Base-by-base conservation (phyloP, 78 protist genomes). In the Dictyostelium intermedium region DNA sequence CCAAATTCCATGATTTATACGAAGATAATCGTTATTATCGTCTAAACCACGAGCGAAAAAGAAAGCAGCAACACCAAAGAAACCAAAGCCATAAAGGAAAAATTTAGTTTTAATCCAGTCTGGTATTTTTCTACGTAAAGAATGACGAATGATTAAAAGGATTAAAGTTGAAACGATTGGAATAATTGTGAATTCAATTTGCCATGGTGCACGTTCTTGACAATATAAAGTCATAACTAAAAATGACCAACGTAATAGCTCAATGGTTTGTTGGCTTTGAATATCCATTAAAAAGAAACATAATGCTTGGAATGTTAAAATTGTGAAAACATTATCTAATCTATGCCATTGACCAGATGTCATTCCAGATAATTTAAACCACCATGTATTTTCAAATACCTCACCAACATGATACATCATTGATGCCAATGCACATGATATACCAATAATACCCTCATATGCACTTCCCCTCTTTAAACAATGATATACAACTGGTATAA, bases 381-480 rank as follows among this genome's bases (percentile, higher is more conserved):
- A 89, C 60, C 66, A 27, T 20, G 85, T 80, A 83, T 89, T 41
- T 34, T 89, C 94, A 34, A 79, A 89, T 1, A 89, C 83, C 79
- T 89, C 94, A 14, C 94, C 94, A 50, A 89, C 50, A 39, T 89
- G 94, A 80, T 89, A 89, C 94, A 89, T 80, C 94, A 89, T 89
- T 35, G 87, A 80, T 41, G 83, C 69, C 0, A 89, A 4, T 25
- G 94, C 94, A 69, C 94, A 89, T 13, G 94, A 85, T 35, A 35
- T 47, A n/a, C 94, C 94, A 45, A 89, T 41, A 9, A 89, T 61
- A 13, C 86, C 94, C 50, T 89, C 94, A 80, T 89, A 89, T 0
- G 94, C 94, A 69, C 63, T 61, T 5, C 94, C 94, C 35, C 94
- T 60, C 25, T 80, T 89, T 11, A 89, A 43, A 69, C 94, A 89